A percentile compares a stretch with the other conserved stretches of the same genome.
Conservation (phyloP, 176 grass and related monocot genomes). For the Stipa capillata region DNA sequence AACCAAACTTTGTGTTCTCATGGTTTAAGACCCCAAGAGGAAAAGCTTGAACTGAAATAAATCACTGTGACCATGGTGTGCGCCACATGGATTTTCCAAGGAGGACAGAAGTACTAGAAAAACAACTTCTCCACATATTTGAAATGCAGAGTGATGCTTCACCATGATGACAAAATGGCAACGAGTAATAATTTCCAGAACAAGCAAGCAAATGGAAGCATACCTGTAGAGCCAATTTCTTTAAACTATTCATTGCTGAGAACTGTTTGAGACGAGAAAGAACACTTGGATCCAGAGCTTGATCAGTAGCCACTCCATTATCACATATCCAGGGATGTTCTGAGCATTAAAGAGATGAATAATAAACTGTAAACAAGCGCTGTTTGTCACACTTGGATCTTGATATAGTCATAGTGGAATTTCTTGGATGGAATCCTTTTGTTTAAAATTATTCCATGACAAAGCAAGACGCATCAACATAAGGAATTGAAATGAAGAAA, state of each 20-base stretch:
- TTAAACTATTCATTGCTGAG: slow-evolving; percentile 57
- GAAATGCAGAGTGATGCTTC: not conserved
- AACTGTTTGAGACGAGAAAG: slow-evolving; percentile 39
- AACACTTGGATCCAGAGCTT: slow-evolving; percentile 40
- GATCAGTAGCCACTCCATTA: slow-evolving; percentile 34
- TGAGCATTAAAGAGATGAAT: slow-evolving; percentile 16
- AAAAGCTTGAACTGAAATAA: not conserved
- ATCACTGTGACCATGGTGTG: not conserved
- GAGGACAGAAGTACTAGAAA: not conserved
- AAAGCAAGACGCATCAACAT: not conserved
- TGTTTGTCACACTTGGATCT: not conserved
- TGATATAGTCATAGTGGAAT: not conserved
- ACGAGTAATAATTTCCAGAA: not conserved
- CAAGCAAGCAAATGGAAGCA: not conserved
- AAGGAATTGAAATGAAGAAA: not conserved
- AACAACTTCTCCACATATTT: not conserved
- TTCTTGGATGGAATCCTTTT: not conserved
- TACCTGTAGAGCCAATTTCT: slow-evolving; percentile 55
- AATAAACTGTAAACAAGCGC: not conserved
- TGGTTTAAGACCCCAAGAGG: not conserved
- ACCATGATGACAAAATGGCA: not conserved
- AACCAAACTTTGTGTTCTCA: not conserved
- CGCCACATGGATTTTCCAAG: not conserved
- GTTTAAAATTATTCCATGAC: not conserved
- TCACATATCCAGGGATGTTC: slow-evolving; percentile 73